phyloP scores from a whole-genome alignment of 2,329 filamentous ascomycete genomes.

The Aspergillus persii region DNA sequence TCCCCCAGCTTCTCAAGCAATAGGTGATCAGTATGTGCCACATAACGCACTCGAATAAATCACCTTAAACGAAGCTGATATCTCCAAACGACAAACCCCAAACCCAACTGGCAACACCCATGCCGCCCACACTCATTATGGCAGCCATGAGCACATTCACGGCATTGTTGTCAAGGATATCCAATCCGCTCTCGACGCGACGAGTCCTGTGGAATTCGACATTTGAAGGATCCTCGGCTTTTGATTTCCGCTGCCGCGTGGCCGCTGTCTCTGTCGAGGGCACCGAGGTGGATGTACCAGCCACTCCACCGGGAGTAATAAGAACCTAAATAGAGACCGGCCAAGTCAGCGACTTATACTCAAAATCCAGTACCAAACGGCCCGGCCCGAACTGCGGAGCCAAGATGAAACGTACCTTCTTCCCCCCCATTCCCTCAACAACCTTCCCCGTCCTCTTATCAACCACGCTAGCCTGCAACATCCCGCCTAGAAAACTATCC shows the following conservation, averaged over 20 bases:
- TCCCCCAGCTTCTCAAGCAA: not conserved
- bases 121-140: slow-evolving; percentile 74
- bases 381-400: not conserved
- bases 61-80: not conserved
- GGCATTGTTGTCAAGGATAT: slow-evolving; percentile 89
- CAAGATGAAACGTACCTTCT: slow-evolving; percentile 45
- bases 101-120: slow-evolving; percentile 52
- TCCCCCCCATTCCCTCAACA: slow-evolving; percentile 78
- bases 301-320: slow-evolving; percentile 12
- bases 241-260: not conserved
- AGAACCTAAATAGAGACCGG: slow-evolving; percentile 29
- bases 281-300: not conserved
- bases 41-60: too few species aligned
- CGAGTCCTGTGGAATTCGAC: slow-evolving; percentile 54
- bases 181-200: slow-evolving; percentile 63
- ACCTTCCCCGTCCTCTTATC: slow-evolving; percentile 83
- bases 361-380: too few species aligned
- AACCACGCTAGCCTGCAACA: slow-evolving; percentile 81
- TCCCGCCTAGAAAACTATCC: slow-evolving; percentile 81
- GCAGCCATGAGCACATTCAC: slow-evolving; percentile 92
- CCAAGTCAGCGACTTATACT: not conserved
- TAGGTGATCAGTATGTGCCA: too few species aligned
- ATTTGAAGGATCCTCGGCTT: not conserved
- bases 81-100: slow-evolving; percentile 28
- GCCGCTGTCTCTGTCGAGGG: not conserved